Base-by-base conservation (phyloP, 2,329 filamentous ascomycete genomes). In the Polychaeton citri region DNA sequence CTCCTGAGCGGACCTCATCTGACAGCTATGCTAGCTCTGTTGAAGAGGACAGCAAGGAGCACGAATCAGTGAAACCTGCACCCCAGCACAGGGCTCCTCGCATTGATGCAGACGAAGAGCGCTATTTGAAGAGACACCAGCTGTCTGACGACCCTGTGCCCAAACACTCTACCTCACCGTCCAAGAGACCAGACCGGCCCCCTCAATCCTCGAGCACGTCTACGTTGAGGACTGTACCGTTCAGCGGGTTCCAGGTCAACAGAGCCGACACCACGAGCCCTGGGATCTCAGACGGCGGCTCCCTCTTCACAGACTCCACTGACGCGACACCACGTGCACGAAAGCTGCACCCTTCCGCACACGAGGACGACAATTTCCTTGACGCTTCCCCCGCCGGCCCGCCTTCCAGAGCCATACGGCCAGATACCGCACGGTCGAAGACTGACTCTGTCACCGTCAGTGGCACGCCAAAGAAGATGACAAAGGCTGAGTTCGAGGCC, bases 401-500 rank as follows among this genome's bases (percentile, higher is more conserved):
- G 10, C 39, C 54, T 4, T 56, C 52, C 35, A 48, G 50, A 8
- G 52, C 52, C 6, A 30, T 53, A 12, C 44, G 48, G 32, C 52
- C 50, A 8, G 24, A 28, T 3, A 7, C 24, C 12, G 15, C 5
- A 12, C 24, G 24, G 4, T 15, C 15, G 24, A 28, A 15, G 15
- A 15, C 7, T 5, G 24, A 28, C 7, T 5, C 5, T 15, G 39
- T 26, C 6, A 48, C 43, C 20, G 42, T 47, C 21, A 46, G 43
- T 24, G 45, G 45, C 31, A 41, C 39, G 7, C 41, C 46, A 0
- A 90, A 90, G 58, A 80, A 90, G 43, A 93, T 94, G 83, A 94
- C 86, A 2, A 81, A 81, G 1, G 82, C 79, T 8, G 76, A 94
- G 54, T 94, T 92, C 47, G 85, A 94, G 39, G 63, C 69, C 41